Conservation (phyloP, 208 protist species). For the Naegleria lovaniensis region DNA sequence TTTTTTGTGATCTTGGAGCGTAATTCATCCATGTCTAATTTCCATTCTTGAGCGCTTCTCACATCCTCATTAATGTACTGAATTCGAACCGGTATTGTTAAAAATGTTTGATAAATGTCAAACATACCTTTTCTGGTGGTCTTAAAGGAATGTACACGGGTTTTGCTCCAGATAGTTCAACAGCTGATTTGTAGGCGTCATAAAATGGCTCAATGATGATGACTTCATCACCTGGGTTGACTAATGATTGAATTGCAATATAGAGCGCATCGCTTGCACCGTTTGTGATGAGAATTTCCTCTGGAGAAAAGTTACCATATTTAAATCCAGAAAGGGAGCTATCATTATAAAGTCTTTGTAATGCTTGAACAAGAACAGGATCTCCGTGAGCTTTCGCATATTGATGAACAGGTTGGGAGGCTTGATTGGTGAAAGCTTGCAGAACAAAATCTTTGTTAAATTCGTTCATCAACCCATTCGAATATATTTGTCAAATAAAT, state of each 20-base stretch:
- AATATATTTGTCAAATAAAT: neutral
- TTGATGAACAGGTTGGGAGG: conserved; percentile 45
- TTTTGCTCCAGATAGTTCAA: conserved; percentile 59
- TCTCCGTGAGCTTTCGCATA: conserved; percentile 67
- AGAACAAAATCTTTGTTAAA: neutral
- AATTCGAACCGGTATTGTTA: neutral
- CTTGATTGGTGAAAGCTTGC: conserved; percentile 10
- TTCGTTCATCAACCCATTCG: conserved; percentile 28
- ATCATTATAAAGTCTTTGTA: conserved; percentile 58
- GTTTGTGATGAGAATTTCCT: conserved; percentile 63
- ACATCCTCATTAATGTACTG: neutral
- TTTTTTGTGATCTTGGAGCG: conserved; percentile 53
- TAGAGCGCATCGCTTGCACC: conserved; percentile 74
- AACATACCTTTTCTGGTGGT: neutral
- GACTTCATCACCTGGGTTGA: conserved; percentile 79
- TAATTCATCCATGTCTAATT: conserved; percentile 56
- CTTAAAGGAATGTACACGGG: conserved; percentile 64
- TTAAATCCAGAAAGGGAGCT: conserved; percentile 37
- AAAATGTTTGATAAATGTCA: conserved; percentile 37
- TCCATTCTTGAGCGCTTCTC: conserved; percentile 49
- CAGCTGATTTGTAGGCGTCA: conserved; percentile 68
- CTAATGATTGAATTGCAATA: conserved; percentile 58
- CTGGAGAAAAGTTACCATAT: conserved; percentile 41
- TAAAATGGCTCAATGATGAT: conserved; percentile 84
- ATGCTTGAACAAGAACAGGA: conserved; percentile 55